Percentiles rank a stretch among this genome's conserved stretches.
Conservation (phyloP, 495 filamentous ascomycete species). For the Neurospora sp. region DNA sequence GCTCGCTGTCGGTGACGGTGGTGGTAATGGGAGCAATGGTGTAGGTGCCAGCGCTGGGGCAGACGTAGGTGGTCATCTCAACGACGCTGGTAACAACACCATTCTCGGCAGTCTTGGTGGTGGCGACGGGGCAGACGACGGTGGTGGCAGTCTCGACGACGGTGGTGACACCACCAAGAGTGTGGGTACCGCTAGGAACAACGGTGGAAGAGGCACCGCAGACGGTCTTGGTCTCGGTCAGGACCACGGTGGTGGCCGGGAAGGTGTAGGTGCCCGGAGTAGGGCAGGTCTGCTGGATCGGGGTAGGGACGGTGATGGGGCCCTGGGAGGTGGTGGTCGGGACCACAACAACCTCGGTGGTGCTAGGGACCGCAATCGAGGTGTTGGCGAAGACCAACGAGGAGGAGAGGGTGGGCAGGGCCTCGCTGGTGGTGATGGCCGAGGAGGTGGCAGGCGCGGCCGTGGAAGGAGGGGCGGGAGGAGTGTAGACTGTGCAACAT, state of each 20-base stretch:
- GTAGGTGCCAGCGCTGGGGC: conserved; percentile 72
- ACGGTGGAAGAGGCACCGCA: conserved; percentile 53
- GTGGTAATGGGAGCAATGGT: conserved; percentile 66
- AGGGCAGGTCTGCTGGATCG: conserved; percentile 54
- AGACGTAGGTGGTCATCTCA: conserved; percentile 64
- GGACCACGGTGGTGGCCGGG: conserved; percentile 62
- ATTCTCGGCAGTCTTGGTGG: conserved; percentile 45
- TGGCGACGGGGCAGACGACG: conserved; percentile 64
- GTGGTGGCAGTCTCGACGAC: conserved; percentile 60
- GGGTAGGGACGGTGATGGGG: conserved; percentile 48
- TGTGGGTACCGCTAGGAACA: conserved; percentile 57
- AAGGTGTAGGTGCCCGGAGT: conserved; percentile 72
- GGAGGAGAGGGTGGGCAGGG: not conserved
- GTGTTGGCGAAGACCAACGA: not conserved
- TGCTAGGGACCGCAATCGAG: conserved; percentile 5
- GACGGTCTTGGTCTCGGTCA: conserved; percentile 57
- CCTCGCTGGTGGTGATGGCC: not conserved
- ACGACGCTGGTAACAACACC: conserved; percentile 61
- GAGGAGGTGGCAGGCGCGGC: conserved; percentile 14
- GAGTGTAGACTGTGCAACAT: conserved; percentile 14
- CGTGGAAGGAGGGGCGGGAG: conserved; percentile 26
- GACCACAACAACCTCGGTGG: conserved; percentile 6
- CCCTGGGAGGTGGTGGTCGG: conserved; percentile 20
- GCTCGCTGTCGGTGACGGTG: conserved; percentile 34
- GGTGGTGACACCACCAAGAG: conserved; percentile 68